Percentiles rank a stretch among this genome's conserved stretches.
These are phyloP conservation scores for Yamadazyma paraphyllophila DNA, from an alignment of 805 yeast species.

Conservation along the genomic window DNA sequence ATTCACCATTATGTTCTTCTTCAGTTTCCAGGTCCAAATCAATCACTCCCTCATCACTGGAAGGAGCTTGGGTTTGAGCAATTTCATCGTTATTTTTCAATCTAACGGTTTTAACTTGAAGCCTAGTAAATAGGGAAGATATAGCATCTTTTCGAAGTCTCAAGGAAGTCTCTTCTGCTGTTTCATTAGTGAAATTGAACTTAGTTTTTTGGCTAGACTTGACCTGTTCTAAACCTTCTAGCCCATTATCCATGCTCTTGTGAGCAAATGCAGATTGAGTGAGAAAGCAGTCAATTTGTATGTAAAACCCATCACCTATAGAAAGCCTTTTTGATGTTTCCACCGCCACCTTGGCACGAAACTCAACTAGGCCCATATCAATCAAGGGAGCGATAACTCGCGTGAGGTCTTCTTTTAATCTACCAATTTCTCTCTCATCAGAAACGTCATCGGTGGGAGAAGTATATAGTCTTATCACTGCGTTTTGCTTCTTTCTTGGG, in stretches of 20 bases:
- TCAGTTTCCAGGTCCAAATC: constrained; percentile 7
- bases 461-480: constrained; percentile 35
- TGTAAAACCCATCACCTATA: constrained; percentile 72
- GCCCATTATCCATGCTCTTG: constrained; percentile 10
- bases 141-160: constrained; percentile 57
- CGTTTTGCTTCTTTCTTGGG: constrained; percentile 18
- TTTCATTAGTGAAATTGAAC: constrained; percentile 41
- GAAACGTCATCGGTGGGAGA: constrained; percentile 15
- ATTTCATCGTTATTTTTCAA: constrained; percentile 1
- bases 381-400: constrained; percentile 62
- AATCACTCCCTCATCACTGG: constrained; percentile 10
- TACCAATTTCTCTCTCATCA: constrained; percentile 64
- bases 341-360: constrained; percentile 57
- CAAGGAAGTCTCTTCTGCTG: constrained; percentile 49
- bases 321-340: constrained; percentile 54
- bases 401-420: constrained; percentile 71
- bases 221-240: constrained; percentile 11
- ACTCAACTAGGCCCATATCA: constrained; percentile 50
- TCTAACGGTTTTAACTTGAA: constrained; percentile 32
- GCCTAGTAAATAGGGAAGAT: constrained; percentile 51
- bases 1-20: constrained; percentile 21
- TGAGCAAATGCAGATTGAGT: constrained; percentile 34
- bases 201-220: constrained; percentile 18
- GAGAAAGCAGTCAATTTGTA: constrained; percentile 68
- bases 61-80: constrained; percentile 13